A percentile compares a stretch with the other conserved stretches of the same genome.
These are phyloP conservation scores for Penicillium lividum DNA, from an alignment of 495 filamentous ascomycete species.

Conservation along the genomic window DNA sequence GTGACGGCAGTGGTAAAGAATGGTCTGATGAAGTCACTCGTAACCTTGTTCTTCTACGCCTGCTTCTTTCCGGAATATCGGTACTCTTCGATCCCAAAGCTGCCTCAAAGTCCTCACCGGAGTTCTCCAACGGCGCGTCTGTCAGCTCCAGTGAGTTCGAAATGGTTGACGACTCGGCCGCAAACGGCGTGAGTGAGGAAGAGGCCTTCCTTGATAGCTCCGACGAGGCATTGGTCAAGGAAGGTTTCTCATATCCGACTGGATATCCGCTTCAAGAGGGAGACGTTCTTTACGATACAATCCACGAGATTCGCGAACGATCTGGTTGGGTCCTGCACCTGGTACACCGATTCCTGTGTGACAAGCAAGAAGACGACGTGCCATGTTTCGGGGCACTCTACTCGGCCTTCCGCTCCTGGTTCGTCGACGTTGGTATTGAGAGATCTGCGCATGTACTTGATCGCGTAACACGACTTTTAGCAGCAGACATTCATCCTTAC, in stretches of 20 bases:
- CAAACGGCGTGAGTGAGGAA: slow-evolving; percentile 54
- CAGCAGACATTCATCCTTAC: slow-evolving; percentile 84
- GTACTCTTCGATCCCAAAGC: slow-evolving; percentile 81
- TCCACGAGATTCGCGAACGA: slow-evolving; percentile 78
- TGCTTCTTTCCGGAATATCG: slow-evolving; percentile 85
- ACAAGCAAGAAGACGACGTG: slow-evolving; percentile 92
- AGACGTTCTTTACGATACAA: slow-evolving; percentile 63
- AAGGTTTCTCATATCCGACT: slow-evolving; percentile 79
- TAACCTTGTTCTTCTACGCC: slow-evolving; percentile 79
- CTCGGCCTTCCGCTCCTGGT: slow-evolving; percentile 91
- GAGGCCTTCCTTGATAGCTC: slow-evolving; percentile 65
- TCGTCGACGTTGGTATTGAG: slow-evolving; percentile 95
- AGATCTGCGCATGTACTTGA: slow-evolving; percentile 92
- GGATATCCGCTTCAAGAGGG: slow-evolving; percentile 76
- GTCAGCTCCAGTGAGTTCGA: slow-evolving; percentile 39
- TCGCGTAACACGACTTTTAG: slow-evolving; percentile 75
- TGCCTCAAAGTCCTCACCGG: slow-evolving; percentile 49
- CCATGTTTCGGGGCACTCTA: slow-evolving; percentile 92
- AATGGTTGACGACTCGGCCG: slow-evolving; percentile 36
- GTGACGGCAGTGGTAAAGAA: slow-evolving; percentile 93
- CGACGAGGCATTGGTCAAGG: slow-evolving; percentile 79
- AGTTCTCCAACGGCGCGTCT: slow-evolving; percentile 22
- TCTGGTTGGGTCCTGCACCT: slow-evolving; percentile 78
- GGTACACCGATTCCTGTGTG: slow-evolving; percentile 79
- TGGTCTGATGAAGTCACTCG: slow-evolving; percentile 97